These are phyloP conservation scores for Emericellopsis atlantica DNA, from an alignment of 2,329 filamentous ascomycete genomes.

Conservation along the genomic window DNA sequence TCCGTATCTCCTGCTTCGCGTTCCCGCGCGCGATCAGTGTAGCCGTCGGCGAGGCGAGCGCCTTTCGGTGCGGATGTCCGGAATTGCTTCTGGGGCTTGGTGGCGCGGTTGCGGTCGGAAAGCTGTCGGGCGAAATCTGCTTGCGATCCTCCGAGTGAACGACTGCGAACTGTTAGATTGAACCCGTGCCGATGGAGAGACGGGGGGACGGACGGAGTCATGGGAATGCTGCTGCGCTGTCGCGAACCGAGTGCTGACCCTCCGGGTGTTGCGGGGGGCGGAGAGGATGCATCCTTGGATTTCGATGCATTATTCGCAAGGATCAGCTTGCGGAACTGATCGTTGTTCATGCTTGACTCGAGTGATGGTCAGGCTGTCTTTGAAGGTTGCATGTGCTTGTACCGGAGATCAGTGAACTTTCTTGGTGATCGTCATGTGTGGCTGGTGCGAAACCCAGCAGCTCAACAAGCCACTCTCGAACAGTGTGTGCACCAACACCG, in stretches of 20 bases:
- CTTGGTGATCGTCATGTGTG: neutral
- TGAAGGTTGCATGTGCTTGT: too few species aligned
- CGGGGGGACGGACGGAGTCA: slow-evolving; percentile 64
- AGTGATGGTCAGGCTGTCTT: too few species aligned
- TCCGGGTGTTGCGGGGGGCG: slow-evolving; percentile 11
- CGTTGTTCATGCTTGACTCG: slow-evolving; percentile 66
- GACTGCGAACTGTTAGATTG: slow-evolving; percentile 30
- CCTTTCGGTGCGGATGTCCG: slow-evolving; percentile 74
- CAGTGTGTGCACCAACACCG: too few species aligned
- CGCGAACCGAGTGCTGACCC: slow-evolving; percentile 58
- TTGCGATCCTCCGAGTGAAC: slow-evolving; percentile 42
- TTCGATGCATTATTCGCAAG: slow-evolving; percentile 32
- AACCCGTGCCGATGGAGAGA: neutral
- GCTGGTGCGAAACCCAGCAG: neutral
- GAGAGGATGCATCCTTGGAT: slow-evolving; percentile 32
- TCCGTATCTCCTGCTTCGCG: slow-evolving; percentile 37
- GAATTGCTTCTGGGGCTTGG: slow-evolving; percentile 56
- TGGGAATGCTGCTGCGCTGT: slow-evolving; percentile 71
- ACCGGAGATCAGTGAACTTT: neutral
- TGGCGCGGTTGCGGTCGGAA: slow-evolving; percentile 52
- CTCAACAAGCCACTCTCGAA: too few species aligned
- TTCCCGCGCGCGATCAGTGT: slow-evolving; percentile 66
- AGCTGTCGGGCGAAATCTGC: slow-evolving; percentile 76
- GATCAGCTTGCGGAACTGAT: slow-evolving; percentile 78
- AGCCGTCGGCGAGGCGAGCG: slow-evolving; percentile 65